Evolutionary conservation across 257 asterid genomes (phyloP).

Genomic region (Fraxinus quadrangulata): DNA sequence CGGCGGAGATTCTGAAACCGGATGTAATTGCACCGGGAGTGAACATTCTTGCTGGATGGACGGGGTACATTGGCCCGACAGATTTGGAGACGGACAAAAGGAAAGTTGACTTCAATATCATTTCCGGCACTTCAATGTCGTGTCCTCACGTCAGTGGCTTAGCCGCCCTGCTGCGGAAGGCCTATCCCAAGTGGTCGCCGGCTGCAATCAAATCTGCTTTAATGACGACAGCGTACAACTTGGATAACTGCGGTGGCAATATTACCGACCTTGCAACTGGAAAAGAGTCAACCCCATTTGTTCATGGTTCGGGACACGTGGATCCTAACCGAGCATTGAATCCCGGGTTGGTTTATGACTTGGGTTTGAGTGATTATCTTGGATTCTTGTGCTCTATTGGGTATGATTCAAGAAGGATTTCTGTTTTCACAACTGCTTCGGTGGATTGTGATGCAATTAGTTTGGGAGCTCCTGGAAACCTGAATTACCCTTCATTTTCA

Average conservation of each 20-base stretch:
- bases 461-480: slow-evolving; percentile 60
- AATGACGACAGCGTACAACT: slow-evolving; percentile 72
- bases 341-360: slow-evolving; percentile 82
- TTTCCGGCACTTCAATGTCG: slow-evolving; percentile 96
- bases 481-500: slow-evolving; percentile 90
- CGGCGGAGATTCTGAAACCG: slow-evolving; percentile 87
- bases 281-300: slow-evolving; percentile 50
- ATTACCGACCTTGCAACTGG: slow-evolving; percentile 86
- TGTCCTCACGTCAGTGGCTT: slow-evolving; percentile 96
- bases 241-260: slow-evolving; percentile 62
- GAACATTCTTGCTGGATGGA: slow-evolving; percentile 95
- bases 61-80: slow-evolving; percentile 70
- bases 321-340: slow-evolving; percentile 76
- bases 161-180: slow-evolving; percentile 70
- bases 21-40: slow-evolving; percentile 94
- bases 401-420: slow-evolving; percentile 42
- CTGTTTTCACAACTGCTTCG: slow-evolving; percentile 45
- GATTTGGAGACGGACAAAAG: slow-evolving; percentile 64
- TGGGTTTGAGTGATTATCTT: slow-evolving; percentile 50
- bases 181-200: slow-evolving; percentile 73
- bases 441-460: slow-evolving; percentile 54
- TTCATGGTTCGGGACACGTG: slow-evolving; percentile 86
- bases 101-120: slow-evolving; percentile 75
- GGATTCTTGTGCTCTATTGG: slow-evolving; percentile 79
- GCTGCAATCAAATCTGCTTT: slow-evolving; percentile 87